phyloP scores from a whole-genome alignment of 192 early-diverging fungal genomes.

The Cladochytrium replicatum region DNA sequence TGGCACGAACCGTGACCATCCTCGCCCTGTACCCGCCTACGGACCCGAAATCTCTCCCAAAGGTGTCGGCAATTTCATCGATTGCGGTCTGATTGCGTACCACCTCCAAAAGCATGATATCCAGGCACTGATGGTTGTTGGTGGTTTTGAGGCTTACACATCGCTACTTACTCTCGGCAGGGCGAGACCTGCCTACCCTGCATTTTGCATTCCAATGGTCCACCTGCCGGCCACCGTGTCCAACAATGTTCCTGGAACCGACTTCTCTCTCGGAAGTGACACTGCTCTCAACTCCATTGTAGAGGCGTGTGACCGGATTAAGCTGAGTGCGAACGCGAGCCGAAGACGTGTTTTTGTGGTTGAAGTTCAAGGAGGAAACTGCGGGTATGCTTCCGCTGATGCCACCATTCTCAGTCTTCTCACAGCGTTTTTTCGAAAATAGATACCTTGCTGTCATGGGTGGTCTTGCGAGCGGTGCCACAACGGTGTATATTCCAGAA shows the following conservation, averaged over 20 bases:
- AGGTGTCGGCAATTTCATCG: conserved; percentile 35
- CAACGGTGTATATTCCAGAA: conserved; percentile 89
- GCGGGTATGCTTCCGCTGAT: conserved; percentile 54
- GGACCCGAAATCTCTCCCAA: conserved; percentile 21
- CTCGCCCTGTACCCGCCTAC: conserved; percentile 47
- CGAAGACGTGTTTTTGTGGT: conserved; percentile 91
- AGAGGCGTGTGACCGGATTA: conserved; percentile 79
- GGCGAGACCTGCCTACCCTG: conserved; percentile 71
- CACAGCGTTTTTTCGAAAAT: too few relatives aligned
- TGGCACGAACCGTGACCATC: conserved; percentile 90
- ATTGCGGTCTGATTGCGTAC: conserved; percentile 83
- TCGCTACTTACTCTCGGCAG: conserved; percentile 61
- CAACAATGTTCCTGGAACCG: conserved; percentile 97
- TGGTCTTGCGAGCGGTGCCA: conserved; percentile 80
- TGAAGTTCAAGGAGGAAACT: conserved; percentile 93
- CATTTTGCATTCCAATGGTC: conserved; percentile 88
- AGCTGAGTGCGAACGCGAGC: conserved; percentile 82
- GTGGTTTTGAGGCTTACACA: conserved; percentile 92
- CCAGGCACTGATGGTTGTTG: conserved; percentile 84
- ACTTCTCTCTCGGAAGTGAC: conserved; percentile 89
- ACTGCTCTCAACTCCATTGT: conserved; percentile 93
- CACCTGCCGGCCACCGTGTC: conserved; percentile 90
- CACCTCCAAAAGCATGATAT: conserved; percentile 85
- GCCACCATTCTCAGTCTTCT: neutral
- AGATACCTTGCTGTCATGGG: conserved; percentile 74